Evolutionary conservation across 108 stramenopile species (phyloP).

Genomic region (Halocafeteria seosinensis): DNA sequence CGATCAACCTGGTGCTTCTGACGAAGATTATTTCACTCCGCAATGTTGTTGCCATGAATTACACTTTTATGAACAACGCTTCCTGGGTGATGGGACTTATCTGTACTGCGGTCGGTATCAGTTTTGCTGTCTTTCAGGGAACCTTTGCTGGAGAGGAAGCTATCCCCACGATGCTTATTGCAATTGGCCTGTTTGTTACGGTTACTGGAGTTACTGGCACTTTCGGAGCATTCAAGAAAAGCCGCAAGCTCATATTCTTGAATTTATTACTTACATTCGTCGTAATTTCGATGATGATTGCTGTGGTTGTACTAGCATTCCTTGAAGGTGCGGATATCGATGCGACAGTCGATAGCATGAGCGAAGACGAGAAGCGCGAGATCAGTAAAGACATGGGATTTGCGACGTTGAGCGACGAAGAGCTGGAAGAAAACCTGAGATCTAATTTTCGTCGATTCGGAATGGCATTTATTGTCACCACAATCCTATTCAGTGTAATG

Average conservation of each 20-base stretch:
- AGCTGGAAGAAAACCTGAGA: not conserved
- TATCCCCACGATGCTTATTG: too few relatives aligned
- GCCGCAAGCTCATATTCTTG: not conserved
- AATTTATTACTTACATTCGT: not conserved
- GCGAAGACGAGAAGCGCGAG: not conserved
- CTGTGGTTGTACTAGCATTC: not conserved
- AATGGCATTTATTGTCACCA: too few relatives aligned
- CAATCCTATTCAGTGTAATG: too few relatives aligned
- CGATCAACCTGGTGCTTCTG: not conserved
- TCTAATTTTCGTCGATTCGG: too few relatives aligned
- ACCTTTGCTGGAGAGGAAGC: too few relatives aligned
- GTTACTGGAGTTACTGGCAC: not conserved
- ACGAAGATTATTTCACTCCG: not conserved
- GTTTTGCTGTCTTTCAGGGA: not conserved
- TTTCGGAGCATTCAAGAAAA: not conserved
- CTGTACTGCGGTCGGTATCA: not conserved
- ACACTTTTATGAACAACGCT: not conserved
- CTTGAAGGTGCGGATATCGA: not conserved
- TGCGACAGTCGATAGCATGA: not conserved
- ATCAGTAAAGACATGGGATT: not conserved
- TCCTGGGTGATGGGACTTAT: not conserved
- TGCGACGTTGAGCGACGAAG: not conserved
- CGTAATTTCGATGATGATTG: not conserved
- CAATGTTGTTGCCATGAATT: not conserved
- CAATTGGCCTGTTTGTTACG: too few relatives aligned